A percentile compares a stretch with the other conserved stretches of the same genome.
Evolutionary conservation across 2,329 filamentous ascomycete genomes (phyloP).

Genomic region (Coleophoma cylindrospora): DNA sequence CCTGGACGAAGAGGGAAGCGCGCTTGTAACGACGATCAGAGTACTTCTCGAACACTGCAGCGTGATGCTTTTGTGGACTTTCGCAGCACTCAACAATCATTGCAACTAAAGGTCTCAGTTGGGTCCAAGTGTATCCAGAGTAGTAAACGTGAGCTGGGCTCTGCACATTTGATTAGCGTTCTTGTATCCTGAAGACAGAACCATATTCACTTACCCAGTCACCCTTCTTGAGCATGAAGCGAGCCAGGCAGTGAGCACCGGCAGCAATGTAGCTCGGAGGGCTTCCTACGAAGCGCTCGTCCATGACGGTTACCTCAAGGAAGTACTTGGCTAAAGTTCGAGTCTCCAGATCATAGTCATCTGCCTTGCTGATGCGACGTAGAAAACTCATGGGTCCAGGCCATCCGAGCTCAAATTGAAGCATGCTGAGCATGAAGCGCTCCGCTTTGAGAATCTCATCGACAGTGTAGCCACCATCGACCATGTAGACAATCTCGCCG

Average conservation of each 20-base stretch:
- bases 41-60: constrained; percentile 89
- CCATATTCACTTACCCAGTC: constrained; percentile 67
- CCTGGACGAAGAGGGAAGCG: constrained; percentile 74
- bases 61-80: constrained; percentile 74
- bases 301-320: constrained; percentile 93
- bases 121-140: constrained; percentile 84
- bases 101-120: constrained; percentile 71
- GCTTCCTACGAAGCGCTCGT: constrained; percentile 91
- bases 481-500: constrained; percentile 96
- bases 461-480: constrained; percentile 81
- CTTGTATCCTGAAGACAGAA: constrained; percentile 11
- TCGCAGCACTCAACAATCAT: constrained; percentile 87
- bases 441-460: constrained; percentile 97
- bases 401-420: constrained; percentile 93
- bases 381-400: constrained; percentile 99
- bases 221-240: constrained; percentile 84
- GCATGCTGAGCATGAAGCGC: constrained; percentile 95
- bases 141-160: constrained; percentile 82
- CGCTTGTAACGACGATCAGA: constrained; percentile 81
- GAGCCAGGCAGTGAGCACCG: constrained; percentile 86
- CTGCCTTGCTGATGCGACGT: constrained; percentile 93
- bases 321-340: constrained; percentile 97
- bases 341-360: constrained; percentile 95
- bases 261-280: constrained; percentile 88
- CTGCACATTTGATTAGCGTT: constrained; percentile 36